These are phyloP conservation scores for Leucaena leucocephala DNA, from an alignment of 306 rosid genomes.

Conservation along the genomic window DNA sequence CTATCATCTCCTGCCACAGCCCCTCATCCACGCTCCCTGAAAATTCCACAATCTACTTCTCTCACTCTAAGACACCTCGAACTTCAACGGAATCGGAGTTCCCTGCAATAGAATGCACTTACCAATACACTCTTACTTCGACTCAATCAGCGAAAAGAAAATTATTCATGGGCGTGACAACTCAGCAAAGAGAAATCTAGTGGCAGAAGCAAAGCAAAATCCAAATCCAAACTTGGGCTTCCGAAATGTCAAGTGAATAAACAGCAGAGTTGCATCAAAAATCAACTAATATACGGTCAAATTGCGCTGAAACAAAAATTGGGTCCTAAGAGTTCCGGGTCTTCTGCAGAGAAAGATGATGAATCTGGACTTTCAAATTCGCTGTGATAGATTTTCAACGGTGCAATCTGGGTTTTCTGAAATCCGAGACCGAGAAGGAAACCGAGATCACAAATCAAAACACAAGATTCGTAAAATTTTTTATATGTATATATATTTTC, in stretches of 20 bases:
- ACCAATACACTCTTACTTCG: constrained; percentile 36
- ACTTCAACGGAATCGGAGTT: constrained; percentile 33
- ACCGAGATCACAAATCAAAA: constrained; percentile 54
- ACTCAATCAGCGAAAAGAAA: constrained; percentile 33
- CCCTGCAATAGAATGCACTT: constrained; percentile 46
- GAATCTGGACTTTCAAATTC: constrained; percentile 43
- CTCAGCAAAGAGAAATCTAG: neutral
- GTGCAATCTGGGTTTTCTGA: constrained; percentile 46
- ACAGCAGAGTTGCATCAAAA: constrained; percentile 31
- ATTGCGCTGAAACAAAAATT: neutral
- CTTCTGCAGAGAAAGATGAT: constrained; percentile 14
- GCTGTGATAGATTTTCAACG: constrained; percentile 40
- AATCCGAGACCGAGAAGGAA: constrained; percentile 48
- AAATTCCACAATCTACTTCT: constrained; percentile 37
- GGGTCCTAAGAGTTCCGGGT: constrained; percentile 18
- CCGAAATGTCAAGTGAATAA: constrained; percentile 8
- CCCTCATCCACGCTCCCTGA: constrained; percentile 42
- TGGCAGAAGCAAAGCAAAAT: constrained; percentile 33
- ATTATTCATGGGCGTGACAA: neutral
- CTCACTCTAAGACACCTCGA: constrained; percentile 33
- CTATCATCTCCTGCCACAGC: constrained; percentile 60
- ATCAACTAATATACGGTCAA: constrained; percentile 14
- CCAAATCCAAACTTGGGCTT: constrained; percentile 38
- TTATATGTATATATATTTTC: neutral
- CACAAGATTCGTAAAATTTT: neutral